These are phyloP conservation scores for Amborella trichopoda DNA, from an alignment of 164 flowering plant genomes.

Conservation along the genomic window DNA sequence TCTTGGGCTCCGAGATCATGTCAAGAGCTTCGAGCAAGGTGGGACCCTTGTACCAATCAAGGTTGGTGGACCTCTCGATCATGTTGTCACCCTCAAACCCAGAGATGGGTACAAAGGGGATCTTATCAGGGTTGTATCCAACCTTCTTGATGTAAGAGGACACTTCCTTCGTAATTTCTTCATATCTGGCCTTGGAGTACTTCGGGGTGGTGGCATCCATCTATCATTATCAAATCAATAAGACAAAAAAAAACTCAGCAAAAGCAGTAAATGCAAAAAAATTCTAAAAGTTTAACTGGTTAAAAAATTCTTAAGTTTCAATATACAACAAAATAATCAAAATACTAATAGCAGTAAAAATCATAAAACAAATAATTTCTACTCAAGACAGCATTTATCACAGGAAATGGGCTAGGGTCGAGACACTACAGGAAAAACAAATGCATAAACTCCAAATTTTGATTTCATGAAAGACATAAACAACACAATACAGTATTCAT, in stretches of 20 bases:
- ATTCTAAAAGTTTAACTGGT: background rate
- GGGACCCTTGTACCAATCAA: conserved; percentile 58
- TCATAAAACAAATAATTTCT: background rate
- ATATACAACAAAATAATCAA: background rate
- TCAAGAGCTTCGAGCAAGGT: conserved; percentile 49
- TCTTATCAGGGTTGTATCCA: conserved; percentile 21
- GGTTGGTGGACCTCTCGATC: conserved; percentile 35
- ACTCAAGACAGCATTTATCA: background rate
- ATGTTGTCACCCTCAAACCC: conserved; percentile 24
- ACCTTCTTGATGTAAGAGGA: conserved; percentile 16
- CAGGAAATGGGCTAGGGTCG: no score
- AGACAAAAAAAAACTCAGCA: background rate
- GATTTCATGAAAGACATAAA: no score
- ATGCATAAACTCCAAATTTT: no score
- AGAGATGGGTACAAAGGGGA: conserved; percentile 21
- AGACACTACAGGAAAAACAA: no score
- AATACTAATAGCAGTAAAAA: background rate
- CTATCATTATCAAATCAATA: conserved; percentile 4
- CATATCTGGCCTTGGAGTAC: conserved; percentile 47
- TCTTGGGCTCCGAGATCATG: conserved; percentile 38
- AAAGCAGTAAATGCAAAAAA: background rate
- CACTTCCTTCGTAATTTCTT: conserved; percentile 23
- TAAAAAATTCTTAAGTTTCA: background rate
- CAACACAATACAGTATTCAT: no score
- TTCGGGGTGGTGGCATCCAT: conserved; percentile 58